These are phyloP conservation scores for Sporobolomyces pararoseus DNA, from an alignment of 768 basidiomycete genomes.

Conservation along the genomic window DNA sequence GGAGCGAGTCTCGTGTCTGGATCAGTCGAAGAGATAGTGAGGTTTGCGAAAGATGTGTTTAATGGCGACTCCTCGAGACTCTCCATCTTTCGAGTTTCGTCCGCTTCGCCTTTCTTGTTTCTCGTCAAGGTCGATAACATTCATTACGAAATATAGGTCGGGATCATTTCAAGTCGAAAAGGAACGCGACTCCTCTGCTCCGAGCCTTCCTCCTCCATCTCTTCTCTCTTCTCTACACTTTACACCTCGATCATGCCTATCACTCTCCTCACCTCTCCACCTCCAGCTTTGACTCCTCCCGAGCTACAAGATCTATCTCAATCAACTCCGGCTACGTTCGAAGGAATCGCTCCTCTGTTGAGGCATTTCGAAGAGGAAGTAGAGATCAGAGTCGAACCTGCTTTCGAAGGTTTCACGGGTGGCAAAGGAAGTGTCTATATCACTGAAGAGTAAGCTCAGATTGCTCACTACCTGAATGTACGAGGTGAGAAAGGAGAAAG, in stretches of 20 bases:
- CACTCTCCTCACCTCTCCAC: constrained; percentile 51
- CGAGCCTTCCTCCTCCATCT: too few relatives aligned
- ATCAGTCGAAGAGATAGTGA: too few relatives aligned
- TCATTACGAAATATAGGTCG: too few relatives aligned
- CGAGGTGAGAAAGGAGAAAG: neutral
- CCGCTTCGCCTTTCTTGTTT: too few relatives aligned
- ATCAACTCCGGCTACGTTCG: constrained; percentile 81
- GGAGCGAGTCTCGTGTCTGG: too few relatives aligned
- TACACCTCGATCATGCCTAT: constrained; percentile 27
- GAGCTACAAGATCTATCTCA: constrained; percentile 65
- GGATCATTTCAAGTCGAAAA: too few relatives aligned
- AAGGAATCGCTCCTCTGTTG: constrained; percentile 76
- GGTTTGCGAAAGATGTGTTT: too few relatives aligned
- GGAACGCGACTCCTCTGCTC: too few relatives aligned
- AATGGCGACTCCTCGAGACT: too few relatives aligned
- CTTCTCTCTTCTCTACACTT: neutral
- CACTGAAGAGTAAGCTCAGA: constrained; percentile 66
- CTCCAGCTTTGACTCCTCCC: constrained; percentile 58
- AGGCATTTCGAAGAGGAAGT: constrained; percentile 71
- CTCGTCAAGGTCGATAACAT: too few relatives aligned
- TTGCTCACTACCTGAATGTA: neutral
- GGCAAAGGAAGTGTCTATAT: constrained; percentile 69
- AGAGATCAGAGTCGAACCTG: constrained; percentile 65
- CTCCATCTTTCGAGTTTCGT: too few relatives aligned
- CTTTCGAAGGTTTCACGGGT: constrained; percentile 60